These are phyloP conservation scores for Bimuria novae-zelandiae DNA, from an alignment of 2,329 filamentous ascomycete species.

Conservation along the genomic window DNA sequence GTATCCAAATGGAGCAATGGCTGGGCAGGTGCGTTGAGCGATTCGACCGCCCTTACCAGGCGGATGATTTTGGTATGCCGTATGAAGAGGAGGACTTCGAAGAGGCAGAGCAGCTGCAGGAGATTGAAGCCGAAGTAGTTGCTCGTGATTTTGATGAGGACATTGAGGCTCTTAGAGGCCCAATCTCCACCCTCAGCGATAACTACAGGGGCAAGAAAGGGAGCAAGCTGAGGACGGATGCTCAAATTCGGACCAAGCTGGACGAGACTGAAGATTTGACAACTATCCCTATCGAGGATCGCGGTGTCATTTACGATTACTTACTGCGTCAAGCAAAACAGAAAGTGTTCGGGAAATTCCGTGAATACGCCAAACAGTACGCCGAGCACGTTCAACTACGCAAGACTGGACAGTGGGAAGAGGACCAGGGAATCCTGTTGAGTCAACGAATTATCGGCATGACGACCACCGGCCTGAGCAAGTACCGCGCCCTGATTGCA, in stretches of 20 bases:
- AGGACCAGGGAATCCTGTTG: slow-evolving; percentile 53
- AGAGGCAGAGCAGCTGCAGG: slow-evolving; percentile 64
- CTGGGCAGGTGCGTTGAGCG: slow-evolving; percentile 57
- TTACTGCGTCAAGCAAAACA: slow-evolving; percentile 63
- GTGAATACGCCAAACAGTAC: slow-evolving; percentile 57
- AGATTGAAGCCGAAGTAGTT: slow-evolving; percentile 63
- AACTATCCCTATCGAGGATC: slow-evolving; percentile 58
- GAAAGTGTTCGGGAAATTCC: slow-evolving; percentile 54
- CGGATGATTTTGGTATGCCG: slow-evolving; percentile 58
- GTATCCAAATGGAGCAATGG: slow-evolving; percentile 58
- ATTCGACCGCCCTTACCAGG: slow-evolving; percentile 51
- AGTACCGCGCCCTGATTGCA: slow-evolving; percentile 73
- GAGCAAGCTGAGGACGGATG: slow-evolving; percentile 21
- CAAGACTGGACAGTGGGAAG: slow-evolving; percentile 63
- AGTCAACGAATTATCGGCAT: slow-evolving; percentile 63
- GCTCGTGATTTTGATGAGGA: slow-evolving; percentile 61
- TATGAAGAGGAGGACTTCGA: slow-evolving; percentile 66
- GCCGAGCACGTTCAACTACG: slow-evolving; percentile 56
- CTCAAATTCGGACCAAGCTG: slow-evolving; percentile 45
- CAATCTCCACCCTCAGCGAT: slow-evolving; percentile 41
- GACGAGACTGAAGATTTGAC: slow-evolving; percentile 60
- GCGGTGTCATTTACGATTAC: slow-evolving; percentile 69
- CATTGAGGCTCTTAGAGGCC: slow-evolving; percentile 46
- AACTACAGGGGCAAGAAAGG: slow-evolving; percentile 44
- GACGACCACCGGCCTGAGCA: slow-evolving; percentile 81